phyloP scores from a whole-genome alignment of 768 basidiomycete genomes.

The Saitozyma podzolica region DNA sequence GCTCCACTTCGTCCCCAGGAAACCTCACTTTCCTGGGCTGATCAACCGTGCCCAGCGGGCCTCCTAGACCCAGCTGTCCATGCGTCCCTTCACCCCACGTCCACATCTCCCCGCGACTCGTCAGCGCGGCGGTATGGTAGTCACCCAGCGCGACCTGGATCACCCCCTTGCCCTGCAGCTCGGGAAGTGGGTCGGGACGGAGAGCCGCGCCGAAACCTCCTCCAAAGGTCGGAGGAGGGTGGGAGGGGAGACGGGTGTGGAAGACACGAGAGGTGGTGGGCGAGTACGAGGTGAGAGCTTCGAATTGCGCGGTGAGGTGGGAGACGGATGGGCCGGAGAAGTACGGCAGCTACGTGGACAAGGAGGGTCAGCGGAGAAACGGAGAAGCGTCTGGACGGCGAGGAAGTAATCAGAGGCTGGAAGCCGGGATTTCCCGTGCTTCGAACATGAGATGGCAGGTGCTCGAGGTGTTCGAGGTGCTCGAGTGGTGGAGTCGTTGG shows the following conservation, averaged over 20 bases:
- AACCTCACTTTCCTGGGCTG: constrained; percentile 49
- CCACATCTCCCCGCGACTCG: constrained; percentile 68
- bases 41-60: constrained; percentile 58
- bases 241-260: constrained; percentile 63
- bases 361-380: constrained; percentile 1
- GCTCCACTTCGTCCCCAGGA: constrained; percentile 34
- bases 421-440: too few relatives aligned
- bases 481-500: too few relatives aligned
- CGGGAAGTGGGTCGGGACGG: constrained; percentile 66
- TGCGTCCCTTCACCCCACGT: constrained; percentile 77
- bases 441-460: too few relatives aligned
- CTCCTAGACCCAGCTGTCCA: constrained; percentile 84
- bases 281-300: constrained; percentile 66
- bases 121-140: constrained; percentile 87
- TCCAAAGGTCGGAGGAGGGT: constrained; percentile 61
- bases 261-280: constrained; percentile 17
- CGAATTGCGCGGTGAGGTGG: constrained; percentile 81
- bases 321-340: constrained; percentile 42
- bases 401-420: too few relatives aligned
- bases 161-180: constrained; percentile 71
- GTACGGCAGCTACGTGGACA: constrained; percentile 15
- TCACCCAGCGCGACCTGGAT: constrained; percentile 90
- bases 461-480: too few relatives aligned
- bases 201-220: constrained; percentile 44
- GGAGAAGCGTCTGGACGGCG: not conserved